Evolutionary conservation across 2,329 filamentous ascomycete species (phyloP), one percentile per base, ranked within the genome.

Genomic region (Onygenales sp.): DNA sequence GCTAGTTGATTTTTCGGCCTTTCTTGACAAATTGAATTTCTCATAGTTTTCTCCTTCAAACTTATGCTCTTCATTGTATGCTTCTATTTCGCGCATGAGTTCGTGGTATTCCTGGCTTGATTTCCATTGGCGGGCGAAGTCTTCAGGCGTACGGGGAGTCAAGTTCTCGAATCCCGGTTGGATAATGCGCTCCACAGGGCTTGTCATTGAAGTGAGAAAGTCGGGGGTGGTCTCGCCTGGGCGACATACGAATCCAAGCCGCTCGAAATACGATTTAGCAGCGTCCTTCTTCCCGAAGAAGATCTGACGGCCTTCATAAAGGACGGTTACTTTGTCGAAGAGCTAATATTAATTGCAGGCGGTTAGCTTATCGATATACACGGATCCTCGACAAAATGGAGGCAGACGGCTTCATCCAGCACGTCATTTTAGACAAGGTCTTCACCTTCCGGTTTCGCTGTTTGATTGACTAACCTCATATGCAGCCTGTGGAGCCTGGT

Each of bases 241-340:
- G 49, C 85, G 85, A 6, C 84, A 79, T 3, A 82, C 74, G 64
- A 88, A 93, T 0, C 88, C 88, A 1, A 93, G 79, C 1, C 79
- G 72, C 62, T 91, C 87, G 56, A 93, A 92, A 67, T 92, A 92
- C 49, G 69, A 69, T 32, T 86, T 77, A 1, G 87, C 88, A 56
- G 86, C 80, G 1, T 75, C 68, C 0, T 80, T 72, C 0, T 84
- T 83, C 1, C 88, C 88, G 55, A 87, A 89, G 70, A 83, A 92
- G 36, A 88, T 85, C 65, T 89, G 83, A 32, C 79, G 80, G 2
- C 88, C 88, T 42, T 81, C 79, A 56, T 91, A 86, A 51, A 93
- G 87, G 37, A 91, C 85, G 61, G 93, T 73, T 10, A 92, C 87
- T 68, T 92, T 92, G 74, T 94, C 87, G 57, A 92, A 91, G 32